Percentiles rank a stretch among this genome's conserved stretches.
These are phyloP conservation scores for Corymbia citriodora DNA, from an alignment of 441 rosid species.

Conservation along the genomic window DNA sequence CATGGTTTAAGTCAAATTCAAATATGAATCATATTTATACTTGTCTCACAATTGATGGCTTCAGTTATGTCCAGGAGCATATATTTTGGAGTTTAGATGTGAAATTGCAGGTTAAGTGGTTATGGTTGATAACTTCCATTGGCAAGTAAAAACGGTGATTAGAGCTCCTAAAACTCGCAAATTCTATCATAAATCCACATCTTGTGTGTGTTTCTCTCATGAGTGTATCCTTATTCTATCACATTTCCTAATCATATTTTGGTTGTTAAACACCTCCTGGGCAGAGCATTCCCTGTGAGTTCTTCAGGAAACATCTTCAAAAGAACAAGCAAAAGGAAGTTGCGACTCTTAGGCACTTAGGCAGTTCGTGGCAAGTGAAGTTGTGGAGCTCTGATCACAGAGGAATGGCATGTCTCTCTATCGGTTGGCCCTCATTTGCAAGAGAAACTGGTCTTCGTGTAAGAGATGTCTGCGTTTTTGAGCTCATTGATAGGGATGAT, in stretches of 20 bases:
- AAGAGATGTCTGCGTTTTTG: background rate
- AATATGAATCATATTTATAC: background rate
- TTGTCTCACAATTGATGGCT: background rate
- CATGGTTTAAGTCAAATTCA: background rate
- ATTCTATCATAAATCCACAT: accelerated
- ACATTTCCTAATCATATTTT: background rate
- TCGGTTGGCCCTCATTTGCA: background rate
- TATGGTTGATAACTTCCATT: background rate
- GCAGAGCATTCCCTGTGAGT: background rate
- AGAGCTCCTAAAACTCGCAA: background rate
- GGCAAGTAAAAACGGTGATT: background rate
- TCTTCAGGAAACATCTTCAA: background rate
- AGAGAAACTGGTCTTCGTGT: background rate
- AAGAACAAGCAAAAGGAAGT: background rate
- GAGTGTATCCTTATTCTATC: background rate
- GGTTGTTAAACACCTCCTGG: background rate
- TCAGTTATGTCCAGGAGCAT: background rate
- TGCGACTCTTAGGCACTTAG: background rate
- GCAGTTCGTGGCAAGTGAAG: background rate
- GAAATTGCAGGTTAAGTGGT: background rate
- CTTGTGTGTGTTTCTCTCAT: background rate
- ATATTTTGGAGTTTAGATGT: background rate
- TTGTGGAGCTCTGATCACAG: background rate
- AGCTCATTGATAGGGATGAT: background rate
- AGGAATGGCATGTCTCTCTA: background rate